Conservation (phyloP, 1,139 yeast species). For the Nakaseomyces nivariensis region DNA sequence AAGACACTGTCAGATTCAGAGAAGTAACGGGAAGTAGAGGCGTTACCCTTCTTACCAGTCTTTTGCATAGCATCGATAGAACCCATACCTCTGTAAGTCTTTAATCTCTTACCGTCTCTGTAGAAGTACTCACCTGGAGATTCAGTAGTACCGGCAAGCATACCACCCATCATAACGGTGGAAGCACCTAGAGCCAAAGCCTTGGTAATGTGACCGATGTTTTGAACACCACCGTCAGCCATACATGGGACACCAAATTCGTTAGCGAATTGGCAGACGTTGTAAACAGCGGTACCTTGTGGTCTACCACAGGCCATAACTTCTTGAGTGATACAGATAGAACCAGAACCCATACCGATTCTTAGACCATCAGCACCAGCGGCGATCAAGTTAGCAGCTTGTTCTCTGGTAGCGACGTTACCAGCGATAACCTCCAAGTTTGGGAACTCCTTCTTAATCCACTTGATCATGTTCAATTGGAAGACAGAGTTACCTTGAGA, state of each 20-base stretch:
- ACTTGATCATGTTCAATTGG: constrained; percentile 88
- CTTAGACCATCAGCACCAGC: constrained; percentile 98
- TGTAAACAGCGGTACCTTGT: constrained; percentile 67
- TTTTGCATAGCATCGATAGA: constrained; percentile 98
- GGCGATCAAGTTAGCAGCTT: constrained; percentile 88
- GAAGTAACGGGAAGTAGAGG: constrained; percentile 96
- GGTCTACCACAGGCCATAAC: constrained; percentile 99
- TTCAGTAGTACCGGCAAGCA: constrained; percentile 96
- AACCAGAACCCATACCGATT: constrained; percentile 99
- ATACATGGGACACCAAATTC: constrained; percentile 48
- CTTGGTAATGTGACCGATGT: constrained; percentile 96
- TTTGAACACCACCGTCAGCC: constrained; percentile 99
- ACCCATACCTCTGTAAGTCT: constrained; percentile 99
- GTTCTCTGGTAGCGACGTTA: constrained; percentile 97
- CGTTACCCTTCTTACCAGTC: constrained; percentile 79
- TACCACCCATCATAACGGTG: constrained; percentile 98
- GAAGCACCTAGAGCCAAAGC: constrained; percentile 97
- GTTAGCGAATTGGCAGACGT: constrained; percentile 33
- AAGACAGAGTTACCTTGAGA: constrained; percentile 95
- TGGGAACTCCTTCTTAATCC: constrained; percentile 77
- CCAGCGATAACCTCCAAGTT: constrained; percentile 89
- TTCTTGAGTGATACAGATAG: constrained; percentile 98
- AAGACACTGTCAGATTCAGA: constrained; percentile 91
- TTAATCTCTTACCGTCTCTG: constrained; percentile 96
- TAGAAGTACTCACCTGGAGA: constrained; percentile 97